Conservation (phyloP, 345 rosid species). For the Lepidium africanum region DNA sequence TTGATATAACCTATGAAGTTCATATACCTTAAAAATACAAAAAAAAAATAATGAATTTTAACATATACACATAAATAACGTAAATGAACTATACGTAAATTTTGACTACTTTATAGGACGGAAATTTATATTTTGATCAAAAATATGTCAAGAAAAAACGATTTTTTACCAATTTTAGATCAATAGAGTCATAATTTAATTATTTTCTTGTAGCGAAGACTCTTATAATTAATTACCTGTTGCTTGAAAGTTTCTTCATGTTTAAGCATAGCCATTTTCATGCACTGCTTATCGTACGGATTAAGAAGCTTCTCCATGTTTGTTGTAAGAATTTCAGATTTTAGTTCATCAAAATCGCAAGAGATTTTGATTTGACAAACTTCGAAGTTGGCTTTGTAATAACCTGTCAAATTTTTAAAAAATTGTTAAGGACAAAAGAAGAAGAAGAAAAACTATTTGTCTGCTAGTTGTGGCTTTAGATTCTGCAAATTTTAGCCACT, state of each 20-base stretch:
- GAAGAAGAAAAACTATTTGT: background rate
- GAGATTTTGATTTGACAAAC: too few species aligned
- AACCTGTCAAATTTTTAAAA: conserved; percentile 6
- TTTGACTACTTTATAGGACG: too few species aligned
- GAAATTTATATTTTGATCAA: too few species aligned
- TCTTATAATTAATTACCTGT: conserved; percentile 46
- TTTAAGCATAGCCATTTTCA: conserved; percentile 90
- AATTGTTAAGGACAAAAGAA: background rate
- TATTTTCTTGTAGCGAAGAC: background rate
- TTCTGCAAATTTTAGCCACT: conserved; percentile 27
- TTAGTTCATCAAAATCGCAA: conserved; percentile 21
- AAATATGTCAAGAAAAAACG: too few species aligned
- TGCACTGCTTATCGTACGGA: conserved; percentile 69
- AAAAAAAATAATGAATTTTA: background rate
- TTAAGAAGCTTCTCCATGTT: conserved; percentile 72
- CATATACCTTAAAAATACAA: conserved; percentile 47
- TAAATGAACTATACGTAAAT: background rate
- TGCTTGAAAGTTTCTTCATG: conserved; percentile 96
- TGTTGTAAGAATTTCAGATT: background rate
- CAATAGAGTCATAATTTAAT: too few species aligned
- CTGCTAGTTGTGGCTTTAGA: conserved; percentile 24
- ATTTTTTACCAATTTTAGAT: too few species aligned
- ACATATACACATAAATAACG: background rate
- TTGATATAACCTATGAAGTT: conserved; percentile 83
- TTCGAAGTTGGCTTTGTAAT: background rate